These are phyloP conservation scores for Atalantia buxifolia DNA, from an alignment of 345 rosid species.

Conservation along the genomic window DNA sequence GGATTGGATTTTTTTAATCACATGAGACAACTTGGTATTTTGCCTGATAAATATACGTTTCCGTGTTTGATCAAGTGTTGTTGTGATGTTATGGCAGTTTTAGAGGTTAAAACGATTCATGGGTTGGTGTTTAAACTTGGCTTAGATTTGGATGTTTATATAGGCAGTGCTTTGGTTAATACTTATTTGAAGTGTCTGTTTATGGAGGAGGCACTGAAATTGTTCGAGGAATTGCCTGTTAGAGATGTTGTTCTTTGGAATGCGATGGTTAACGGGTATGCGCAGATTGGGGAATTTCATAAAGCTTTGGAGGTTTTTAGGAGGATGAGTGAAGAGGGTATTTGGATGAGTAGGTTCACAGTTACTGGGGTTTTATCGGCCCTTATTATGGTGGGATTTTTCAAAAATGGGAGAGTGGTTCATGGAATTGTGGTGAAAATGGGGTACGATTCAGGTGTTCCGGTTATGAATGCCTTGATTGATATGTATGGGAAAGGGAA, in stretches of 20 bases:
- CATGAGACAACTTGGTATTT: conserved; percentile 38
- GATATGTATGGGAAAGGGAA: conserved; percentile 74
- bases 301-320: conserved; percentile 37
- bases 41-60: conserved; percentile 59
- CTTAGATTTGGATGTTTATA: conserved; percentile 16
- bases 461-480: conserved; percentile 55
- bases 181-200: conserved; percentile 37
- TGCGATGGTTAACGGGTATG: conserved; percentile 59
- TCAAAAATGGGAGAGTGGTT: conserved; percentile 37
- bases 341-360: neutral
- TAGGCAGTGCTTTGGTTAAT: conserved; percentile 49
- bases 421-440: conserved; percentile 47
- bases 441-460: conserved; percentile 31
- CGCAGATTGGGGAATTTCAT: conserved; percentile 29
- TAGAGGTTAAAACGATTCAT: conserved; percentile 48
- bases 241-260: conserved; percentile 67
- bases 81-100: conserved; percentile 39
- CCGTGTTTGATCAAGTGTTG: conserved; percentile 58
- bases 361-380: conserved; percentile 31
- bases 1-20: conserved; percentile 42
- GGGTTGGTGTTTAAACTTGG: conserved; percentile 25
- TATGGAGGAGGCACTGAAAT: conserved; percentile 40
- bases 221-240: conserved; percentile 52
- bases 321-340: neutral
- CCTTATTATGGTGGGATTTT: conserved; percentile 38